Conservation (phyloP, 257 asterid genomes). For the Thymus quinquecostatus region DNA sequence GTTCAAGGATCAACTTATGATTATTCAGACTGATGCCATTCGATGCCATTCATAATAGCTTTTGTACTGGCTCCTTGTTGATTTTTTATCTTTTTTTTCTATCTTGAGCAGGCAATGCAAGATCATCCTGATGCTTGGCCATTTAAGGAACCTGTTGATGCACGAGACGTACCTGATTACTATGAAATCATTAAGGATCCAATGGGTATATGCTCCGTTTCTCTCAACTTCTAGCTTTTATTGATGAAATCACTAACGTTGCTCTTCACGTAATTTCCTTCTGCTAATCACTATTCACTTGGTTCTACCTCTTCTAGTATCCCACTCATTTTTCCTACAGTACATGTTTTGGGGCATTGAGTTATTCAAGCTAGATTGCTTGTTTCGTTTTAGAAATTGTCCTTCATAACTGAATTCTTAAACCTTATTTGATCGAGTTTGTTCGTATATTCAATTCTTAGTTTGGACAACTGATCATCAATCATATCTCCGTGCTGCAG, state of each 20-base stretch:
- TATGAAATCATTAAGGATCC: conserved; percentile 95
- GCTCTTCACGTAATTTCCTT: too few species aligned
- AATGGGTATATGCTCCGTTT: conserved; percentile 56
- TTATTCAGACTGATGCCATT: neutral
- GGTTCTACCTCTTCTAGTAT: too few species aligned
- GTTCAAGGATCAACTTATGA: too few species aligned
- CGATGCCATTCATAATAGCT: neutral
- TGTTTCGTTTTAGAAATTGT: neutral
- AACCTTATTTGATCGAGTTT: neutral
- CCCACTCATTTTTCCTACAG: too few species aligned
- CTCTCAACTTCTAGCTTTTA: neutral
- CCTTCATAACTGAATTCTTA: neutral
- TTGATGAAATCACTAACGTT: too few species aligned
- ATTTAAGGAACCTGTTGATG: conserved; percentile 96
- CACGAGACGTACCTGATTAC: conserved; percentile 94
- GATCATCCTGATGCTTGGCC: conserved; percentile 99
- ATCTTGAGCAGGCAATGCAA: conserved; percentile 65
- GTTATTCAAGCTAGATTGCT: neutral
- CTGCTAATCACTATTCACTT: too few species aligned
- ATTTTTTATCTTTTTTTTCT: neutral
- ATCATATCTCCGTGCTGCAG: conserved; percentile 37
- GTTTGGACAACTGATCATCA: neutral
- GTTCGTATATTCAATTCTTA: too few species aligned
- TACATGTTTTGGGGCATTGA: neutral
- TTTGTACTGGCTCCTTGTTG: neutral